Evolutionary conservation across 495 filamentous ascomycete species (phyloP).

Genomic region (Parmelia sp.): DNA sequence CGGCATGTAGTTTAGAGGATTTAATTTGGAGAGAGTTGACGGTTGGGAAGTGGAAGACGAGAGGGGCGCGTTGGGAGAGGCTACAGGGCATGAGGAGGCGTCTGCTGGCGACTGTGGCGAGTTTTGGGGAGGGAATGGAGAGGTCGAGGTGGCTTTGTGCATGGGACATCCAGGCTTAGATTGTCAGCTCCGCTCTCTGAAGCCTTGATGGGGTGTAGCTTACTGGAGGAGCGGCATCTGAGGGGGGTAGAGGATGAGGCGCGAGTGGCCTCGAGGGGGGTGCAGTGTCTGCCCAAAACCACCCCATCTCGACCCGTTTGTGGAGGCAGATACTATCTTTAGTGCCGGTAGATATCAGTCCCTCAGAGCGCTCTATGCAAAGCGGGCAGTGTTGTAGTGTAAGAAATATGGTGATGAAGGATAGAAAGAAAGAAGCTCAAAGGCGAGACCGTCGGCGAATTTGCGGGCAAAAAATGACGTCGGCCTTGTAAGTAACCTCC

Average conservation of each 20-base stretch:
- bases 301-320: constrained; percentile 60
- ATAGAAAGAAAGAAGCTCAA: not conserved
- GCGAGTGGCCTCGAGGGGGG: constrained; percentile 38
- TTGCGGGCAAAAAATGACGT: constrained; percentile 18
- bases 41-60: constrained; percentile 31
- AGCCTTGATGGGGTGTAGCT: constrained; percentile 31
- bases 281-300: constrained; percentile 89
- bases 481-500: too few relatives aligned
- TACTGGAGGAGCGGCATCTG: constrained; percentile 60
- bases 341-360: not conserved
- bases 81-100: constrained; percentile 47
- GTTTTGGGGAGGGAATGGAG: constrained; percentile 31
- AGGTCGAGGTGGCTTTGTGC: constrained; percentile 58
- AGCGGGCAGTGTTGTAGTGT: not conserved
- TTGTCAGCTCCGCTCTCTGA: constrained; percentile 8
- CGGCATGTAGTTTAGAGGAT: constrained; percentile 97
- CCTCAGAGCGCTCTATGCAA: not conserved
- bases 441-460: not conserved
- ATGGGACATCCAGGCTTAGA: constrained; percentile 81
- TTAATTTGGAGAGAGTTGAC: constrained; percentile 64
- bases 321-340: not conserved
- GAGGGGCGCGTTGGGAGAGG: constrained; percentile 35
- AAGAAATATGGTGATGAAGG: not conserved
- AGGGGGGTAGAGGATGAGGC: constrained; percentile 37
- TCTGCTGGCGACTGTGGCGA: constrained; percentile 39